Percentiles rank a stretch among this genome's conserved stretches.
Conservation (phyloP, 1,284 basidiomycete genomes). For the Malassezia equina region DNA sequence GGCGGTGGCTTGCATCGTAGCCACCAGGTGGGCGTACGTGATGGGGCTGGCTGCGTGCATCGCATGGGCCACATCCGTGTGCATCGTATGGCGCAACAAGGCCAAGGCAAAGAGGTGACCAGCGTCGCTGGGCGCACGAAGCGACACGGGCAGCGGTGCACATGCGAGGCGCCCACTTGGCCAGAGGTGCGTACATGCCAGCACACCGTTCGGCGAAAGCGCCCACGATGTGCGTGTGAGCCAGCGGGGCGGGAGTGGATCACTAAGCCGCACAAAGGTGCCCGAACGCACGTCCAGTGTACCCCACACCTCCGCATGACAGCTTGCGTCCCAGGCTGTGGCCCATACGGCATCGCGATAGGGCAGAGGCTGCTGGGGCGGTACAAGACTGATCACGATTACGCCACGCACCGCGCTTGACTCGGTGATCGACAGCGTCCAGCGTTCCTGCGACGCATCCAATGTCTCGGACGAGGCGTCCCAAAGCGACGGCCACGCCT, state of each 20-base stretch:
- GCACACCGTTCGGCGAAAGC: conserved; percentile 5
- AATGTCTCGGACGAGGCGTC: neutral
- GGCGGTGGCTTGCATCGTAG: neutral
- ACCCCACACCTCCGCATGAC: conserved; percentile 2
- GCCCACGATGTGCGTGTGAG: neutral
- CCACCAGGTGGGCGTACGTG: neutral
- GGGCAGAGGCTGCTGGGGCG: neutral
- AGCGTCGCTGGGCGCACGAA: neutral
- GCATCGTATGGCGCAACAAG: neutral
- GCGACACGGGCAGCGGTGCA: neutral
- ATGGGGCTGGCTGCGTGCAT: neutral
- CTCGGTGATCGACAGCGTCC: neutral
- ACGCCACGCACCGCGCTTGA: neutral
- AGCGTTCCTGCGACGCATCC: neutral
- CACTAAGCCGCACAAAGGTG: neutral
- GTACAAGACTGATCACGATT: neutral
- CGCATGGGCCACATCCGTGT: conserved; percentile 2
- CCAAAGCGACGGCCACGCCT: neutral
- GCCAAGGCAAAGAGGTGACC: conserved; percentile 6
- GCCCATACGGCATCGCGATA: neutral
- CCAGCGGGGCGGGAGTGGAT: neutral
- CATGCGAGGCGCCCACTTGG: neutral
- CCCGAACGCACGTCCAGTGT: neutral
- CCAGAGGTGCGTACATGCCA: neutral
- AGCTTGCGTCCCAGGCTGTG: neutral